Percentiles rank a stretch among this genome's conserved stretches.
These are phyloP conservation scores for Cladosporium sp. DNA, from an alignment of 2,329 filamentous ascomycete genomes.

Conservation along the genomic window DNA sequence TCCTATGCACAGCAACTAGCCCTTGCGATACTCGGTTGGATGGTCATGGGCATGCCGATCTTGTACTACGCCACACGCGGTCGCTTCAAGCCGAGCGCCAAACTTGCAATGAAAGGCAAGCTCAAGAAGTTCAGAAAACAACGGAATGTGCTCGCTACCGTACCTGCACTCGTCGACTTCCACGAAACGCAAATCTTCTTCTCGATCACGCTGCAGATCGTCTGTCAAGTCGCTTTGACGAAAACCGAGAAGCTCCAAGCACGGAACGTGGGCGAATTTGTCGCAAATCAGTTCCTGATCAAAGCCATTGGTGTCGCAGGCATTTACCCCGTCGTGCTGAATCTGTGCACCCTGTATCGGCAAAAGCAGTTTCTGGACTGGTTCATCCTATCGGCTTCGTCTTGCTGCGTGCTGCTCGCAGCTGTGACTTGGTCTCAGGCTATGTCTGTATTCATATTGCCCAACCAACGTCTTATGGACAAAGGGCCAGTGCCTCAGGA, in stretches of 20 bases:
- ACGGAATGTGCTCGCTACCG: not conserved
- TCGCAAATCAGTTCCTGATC: not conserved
- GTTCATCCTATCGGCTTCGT: not conserved
- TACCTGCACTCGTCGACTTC: not conserved
- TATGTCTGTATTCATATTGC: not conserved
- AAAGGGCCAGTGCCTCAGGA: too few species aligned
- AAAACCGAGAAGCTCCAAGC: not conserved
- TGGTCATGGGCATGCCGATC: not conserved
- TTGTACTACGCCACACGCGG: not conserved
- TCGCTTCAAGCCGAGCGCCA: not conserved
- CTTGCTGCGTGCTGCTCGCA: not conserved
- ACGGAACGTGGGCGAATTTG: not conserved
- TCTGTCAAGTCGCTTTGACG: not conserved
- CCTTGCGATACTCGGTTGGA: not conserved
- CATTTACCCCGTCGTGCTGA: not conserved
- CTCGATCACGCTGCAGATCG: not conserved
- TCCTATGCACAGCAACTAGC: constrained; percentile 1
- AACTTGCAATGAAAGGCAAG: not conserved
- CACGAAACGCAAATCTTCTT: constrained; percentile 8
- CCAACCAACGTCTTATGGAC: not conserved
- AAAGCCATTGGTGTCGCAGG: not conserved
- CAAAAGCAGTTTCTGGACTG: not conserved
- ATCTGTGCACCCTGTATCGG: not conserved
- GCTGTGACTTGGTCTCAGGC: not conserved
- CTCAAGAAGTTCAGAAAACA: not conserved